Evolutionary conservation across 2,329 filamentous ascomycete genomes (phyloP), one percentile per base, ranked within the genome.

Genomic region (Ophiobolus disseminans): DNA sequence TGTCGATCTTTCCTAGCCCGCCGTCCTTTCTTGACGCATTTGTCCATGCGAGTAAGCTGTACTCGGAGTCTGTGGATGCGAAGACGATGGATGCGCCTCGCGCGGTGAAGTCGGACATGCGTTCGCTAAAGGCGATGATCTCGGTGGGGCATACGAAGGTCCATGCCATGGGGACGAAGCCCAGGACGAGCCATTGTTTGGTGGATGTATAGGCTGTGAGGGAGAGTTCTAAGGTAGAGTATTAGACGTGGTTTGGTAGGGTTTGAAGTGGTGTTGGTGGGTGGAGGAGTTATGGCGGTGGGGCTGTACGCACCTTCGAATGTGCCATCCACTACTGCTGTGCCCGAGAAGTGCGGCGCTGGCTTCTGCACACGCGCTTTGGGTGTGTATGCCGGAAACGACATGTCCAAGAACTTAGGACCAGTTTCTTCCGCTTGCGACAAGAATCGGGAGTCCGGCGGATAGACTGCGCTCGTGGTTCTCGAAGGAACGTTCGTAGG

Each of bases 111-210:
- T 84, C 81, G 45, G 80, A 68, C n/a, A 82, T 77, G 44, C 82
- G 81, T 47, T 85, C 81, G 70, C 81, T 83, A 75, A 82, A 87
- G 65, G 84, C 83, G 63, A 85, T 80, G 73, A 87, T 86, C 73
- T 87, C 82, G 66, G 82, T 84, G 21, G 83, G 82, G 76, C 84
- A 87, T 67, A 87, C 83, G 60, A 86, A 87, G 59, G 84, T 86
- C 79, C 85, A 87, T 63, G 86, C 84, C 75, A 86, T 84, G 48
- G 85, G 85, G 70, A 86, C 83, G 77, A 87, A 87, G 57, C 83
- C 80, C 25, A 87, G 82, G 61, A 86, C 77, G 50, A 86, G 80
- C 85, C 85, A 81, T 74, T 80, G 75, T 51, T 78, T 76, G 57
- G 66, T 73, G 35, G 66, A 63, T 22, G 69, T 72, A 64, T 75